Evolutionary conservation across 345 rosid genomes (phyloP).

Genomic region (Eucalyptus guilfoylei): DNA sequence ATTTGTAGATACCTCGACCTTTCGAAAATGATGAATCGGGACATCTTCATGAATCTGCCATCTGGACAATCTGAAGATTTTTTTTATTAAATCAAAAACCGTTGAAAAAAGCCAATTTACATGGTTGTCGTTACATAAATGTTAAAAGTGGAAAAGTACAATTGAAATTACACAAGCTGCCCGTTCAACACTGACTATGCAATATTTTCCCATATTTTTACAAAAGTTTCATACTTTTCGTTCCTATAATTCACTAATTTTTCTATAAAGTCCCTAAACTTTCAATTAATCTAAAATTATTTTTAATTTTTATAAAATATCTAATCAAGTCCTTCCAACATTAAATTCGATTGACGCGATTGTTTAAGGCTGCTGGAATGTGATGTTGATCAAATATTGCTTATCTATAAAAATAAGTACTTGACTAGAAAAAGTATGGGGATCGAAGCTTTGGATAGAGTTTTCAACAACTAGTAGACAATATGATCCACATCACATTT

Average conservation of each 20-base stretch:
- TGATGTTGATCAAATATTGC: too few relatives aligned
- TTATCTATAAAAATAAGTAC: too few relatives aligned
- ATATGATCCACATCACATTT: not conserved
- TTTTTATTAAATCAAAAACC: too few relatives aligned
- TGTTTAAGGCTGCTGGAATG: not conserved
- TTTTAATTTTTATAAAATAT: not conserved
- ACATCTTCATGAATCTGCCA: not conserved
- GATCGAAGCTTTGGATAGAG: not conserved
- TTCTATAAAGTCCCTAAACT: not conserved
- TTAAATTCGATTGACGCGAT: not conserved
- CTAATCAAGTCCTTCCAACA: not conserved
- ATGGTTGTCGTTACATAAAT: not conserved
- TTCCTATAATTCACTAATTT: not conserved
- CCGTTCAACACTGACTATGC: not conserved
- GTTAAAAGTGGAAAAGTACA: not conserved
- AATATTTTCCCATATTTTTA: too few relatives aligned
- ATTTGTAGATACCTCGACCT: not conserved
- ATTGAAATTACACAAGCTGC: not conserved
- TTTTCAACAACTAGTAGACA: accelerated
- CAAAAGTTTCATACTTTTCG: too few relatives aligned
- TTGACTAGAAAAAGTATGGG: not conserved
- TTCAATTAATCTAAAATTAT: not conserved
- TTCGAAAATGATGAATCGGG: not conserved
- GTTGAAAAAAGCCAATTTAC: not conserved
- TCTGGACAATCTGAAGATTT: too few relatives aligned